These are phyloP conservation scores for Kodamaea nitidulidarum DNA, from an alignment of 805 yeast species.

Conservation along the genomic window DNA sequence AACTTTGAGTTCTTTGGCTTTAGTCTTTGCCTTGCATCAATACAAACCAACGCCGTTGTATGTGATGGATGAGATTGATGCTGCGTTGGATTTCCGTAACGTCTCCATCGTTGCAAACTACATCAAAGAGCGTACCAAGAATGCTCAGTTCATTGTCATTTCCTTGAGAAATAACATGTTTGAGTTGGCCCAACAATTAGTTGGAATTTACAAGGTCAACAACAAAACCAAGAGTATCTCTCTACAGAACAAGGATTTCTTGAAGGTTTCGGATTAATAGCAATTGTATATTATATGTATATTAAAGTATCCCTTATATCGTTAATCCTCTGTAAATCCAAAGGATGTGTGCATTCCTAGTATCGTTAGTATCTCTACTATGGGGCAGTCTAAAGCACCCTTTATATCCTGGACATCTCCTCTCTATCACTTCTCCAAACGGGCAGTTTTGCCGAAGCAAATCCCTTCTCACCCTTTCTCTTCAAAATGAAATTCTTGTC, in stretches of 20 bases:
- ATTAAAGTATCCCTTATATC: no score
- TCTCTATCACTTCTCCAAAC: slow-evolving; percentile 12
- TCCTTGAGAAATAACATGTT: slow-evolving; percentile 97
- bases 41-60: slow-evolving; percentile 96
- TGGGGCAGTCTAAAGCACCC: no score
- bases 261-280: slow-evolving; percentile 10
- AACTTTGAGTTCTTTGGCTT: slow-evolving; percentile 88
- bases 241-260: slow-evolving; percentile 57
- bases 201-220: slow-evolving; percentile 90
- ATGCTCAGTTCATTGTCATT: slow-evolving; percentile 94
- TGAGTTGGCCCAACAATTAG: slow-evolving; percentile 89
- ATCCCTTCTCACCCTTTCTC: slow-evolving; percentile 65
- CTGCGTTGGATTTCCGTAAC: slow-evolving; percentile 94
- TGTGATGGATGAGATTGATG: slow-evolving; percentile 99
- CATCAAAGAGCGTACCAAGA: slow-evolving; percentile 90
- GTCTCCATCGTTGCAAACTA: slow-evolving; percentile 97
- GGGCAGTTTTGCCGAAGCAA: slow-evolving; percentile 51
- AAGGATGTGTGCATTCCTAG: no score
- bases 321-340: no score
- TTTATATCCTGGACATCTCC: slow-evolving; percentile 6
- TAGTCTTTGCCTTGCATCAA: slow-evolving; percentile 93
- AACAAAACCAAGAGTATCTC: slow-evolving; percentile 88
- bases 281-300: slow-evolving; percentile 8
- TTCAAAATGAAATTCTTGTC: slow-evolving; percentile 64
- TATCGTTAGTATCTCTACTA: no score